A percentile compares a stretch with the other conserved stretches of the same genome.
Conservation (phyloP, 495 filamentous ascomycete genomes). For the Saxophila tyrrhenica region DNA sequence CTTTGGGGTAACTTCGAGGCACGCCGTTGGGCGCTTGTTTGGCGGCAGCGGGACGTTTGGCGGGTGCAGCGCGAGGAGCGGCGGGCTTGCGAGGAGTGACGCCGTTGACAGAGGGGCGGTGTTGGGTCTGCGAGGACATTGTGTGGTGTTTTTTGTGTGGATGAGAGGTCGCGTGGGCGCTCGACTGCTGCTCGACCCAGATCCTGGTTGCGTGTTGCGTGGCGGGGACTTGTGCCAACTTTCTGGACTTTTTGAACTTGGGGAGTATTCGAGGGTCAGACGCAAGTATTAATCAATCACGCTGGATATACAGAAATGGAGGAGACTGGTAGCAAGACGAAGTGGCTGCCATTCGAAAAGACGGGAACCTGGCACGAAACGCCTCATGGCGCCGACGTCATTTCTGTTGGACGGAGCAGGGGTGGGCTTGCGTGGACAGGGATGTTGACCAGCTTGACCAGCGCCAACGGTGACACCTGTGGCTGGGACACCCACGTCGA, state of each 20-base stretch:
- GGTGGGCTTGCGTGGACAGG: not conserved
- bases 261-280: too few relatives aligned
- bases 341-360: not conserved
- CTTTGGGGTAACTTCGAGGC: constrained; percentile 2
- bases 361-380: not conserved
- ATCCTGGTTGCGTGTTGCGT: not conserved
- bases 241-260: not conserved
- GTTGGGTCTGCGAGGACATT: constrained; percentile 8
- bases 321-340: not conserved
- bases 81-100: constrained; percentile 17
- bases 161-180: not conserved
- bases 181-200: too few relatives aligned
- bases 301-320: not conserved
- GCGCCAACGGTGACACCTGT: not conserved
- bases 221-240: not conserved
- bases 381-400: not conserved
- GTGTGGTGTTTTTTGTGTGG: not conserved
- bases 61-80: constrained; percentile 3
- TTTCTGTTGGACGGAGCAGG: not conserved
- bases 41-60: constrained; percentile 8
- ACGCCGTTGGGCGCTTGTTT: constrained; percentile 11
- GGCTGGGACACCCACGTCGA: not conserved
- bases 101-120: constrained; percentile 8
- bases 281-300: too few relatives aligned
- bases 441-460: not conserved